phyloP scores from a whole-genome alignment of 208 protist genomes.

The Crithidia fasciculata region DNA sequence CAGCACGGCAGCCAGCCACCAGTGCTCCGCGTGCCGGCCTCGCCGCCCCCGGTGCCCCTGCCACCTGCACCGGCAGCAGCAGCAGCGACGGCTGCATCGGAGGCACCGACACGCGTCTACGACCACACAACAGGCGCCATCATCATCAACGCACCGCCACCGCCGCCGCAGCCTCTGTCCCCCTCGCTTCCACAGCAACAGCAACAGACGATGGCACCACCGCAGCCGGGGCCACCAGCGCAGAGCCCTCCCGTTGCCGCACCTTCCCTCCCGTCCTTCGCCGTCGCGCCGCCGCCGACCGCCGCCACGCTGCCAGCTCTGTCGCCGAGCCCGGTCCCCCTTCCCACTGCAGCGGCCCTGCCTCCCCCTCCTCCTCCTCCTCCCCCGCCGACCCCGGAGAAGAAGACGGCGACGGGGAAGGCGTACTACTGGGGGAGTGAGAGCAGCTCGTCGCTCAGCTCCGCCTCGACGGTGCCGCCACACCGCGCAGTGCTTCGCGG shows the following conservation, averaged over 20 bases:
- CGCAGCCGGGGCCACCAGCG: too few relatives aligned
- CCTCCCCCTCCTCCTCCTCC: neutral
- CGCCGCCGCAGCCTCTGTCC: neutral
- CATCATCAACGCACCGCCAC: conserved; percentile 6
- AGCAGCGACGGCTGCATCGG: neutral
- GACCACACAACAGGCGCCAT: conserved; percentile 6
- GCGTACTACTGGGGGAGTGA: conserved; percentile 18
- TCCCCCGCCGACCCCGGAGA: conserved; percentile 11
- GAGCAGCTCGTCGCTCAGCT: conserved; percentile 30
- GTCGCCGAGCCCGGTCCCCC: neutral
- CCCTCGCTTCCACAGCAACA: too few relatives aligned
- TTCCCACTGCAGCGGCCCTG: neutral
- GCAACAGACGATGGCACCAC: too few relatives aligned
- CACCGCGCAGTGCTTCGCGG: conserved; percentile 11
- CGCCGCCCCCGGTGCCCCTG: conserved; percentile 5
- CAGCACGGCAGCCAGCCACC: conserved; percentile 19
- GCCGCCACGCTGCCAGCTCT: neutral
- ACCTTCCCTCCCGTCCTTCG: neutral
- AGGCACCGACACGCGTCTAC: neutral
- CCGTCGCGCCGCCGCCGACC: neutral
- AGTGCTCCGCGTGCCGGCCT: neutral
- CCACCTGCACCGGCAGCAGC: conserved; percentile 9
- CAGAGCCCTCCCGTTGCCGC: neutral
- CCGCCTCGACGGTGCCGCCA: conserved; percentile 30
- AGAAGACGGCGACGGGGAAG: conserved; percentile 2